Evolutionary conservation across 805 yeast species (phyloP), one percentile per base, ranked within the genome.

Genomic region (Wickerhamomyces rabaulensis): DNA sequence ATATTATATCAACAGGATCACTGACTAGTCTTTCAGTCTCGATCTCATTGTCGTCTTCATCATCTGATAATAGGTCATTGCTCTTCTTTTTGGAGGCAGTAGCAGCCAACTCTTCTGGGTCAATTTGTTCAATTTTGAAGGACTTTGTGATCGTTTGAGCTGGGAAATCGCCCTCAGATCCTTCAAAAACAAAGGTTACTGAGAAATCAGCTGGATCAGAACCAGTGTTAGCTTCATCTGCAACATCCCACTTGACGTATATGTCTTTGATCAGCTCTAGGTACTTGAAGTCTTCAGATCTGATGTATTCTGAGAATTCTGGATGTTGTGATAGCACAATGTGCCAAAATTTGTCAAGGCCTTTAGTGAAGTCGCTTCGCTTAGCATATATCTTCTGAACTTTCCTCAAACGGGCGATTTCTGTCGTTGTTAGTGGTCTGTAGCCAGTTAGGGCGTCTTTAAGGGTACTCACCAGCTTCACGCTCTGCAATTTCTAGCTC

Each of bases 311-410:
- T 15, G 87, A 84, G 60, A 92, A 86, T 53, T 87, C 96, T 43
- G 86, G 84, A 57, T 85, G 85, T 59, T 87, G 88, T 2, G 91
- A 89, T 10, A 92, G 66, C 0, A 87, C 96, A 44, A 84, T 77
- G 57, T 86, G 84, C 98, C 98, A 92, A 64, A 92, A 90, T 52
- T 78, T 78, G 1, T 91, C 89, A 39, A 90, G 76, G 4, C 71
- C 62, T 5, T 55, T 46, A 15, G 82, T 69, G n/a, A 75, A 65
- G 7, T 57, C 68, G 21, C 87, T 72, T 54, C 97, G 71, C 47
- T 74, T 65, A 6, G 61, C 69, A 58, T 79, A 88, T 8, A 87
- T 70, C 17, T 80, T 76, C 52, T 74, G 76, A 8, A 88, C 74
- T 26, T 75, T 66, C 41, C 65, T 63, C 35, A 83, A 62, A 43